Percentiles rank a stretch among this genome's conserved stretches.
Conservation (phyloP, 1,284 basidiomycete genomes). For the Rhodotorula sp. region DNA sequence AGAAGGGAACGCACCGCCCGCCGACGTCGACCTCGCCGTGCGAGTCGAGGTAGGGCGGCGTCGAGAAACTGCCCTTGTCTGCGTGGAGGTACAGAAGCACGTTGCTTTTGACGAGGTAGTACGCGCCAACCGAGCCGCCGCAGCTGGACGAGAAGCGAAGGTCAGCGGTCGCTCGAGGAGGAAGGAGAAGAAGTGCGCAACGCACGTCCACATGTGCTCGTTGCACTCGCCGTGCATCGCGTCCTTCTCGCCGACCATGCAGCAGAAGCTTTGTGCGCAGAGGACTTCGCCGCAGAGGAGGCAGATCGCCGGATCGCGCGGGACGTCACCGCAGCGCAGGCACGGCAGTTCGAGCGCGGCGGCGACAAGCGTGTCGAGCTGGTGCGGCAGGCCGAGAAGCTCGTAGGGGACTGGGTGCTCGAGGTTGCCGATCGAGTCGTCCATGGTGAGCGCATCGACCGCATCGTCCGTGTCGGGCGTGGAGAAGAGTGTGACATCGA, state of each 20-base stretch:
- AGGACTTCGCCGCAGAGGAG: conserved; percentile 84
- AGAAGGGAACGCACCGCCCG: conserved; percentile 68
- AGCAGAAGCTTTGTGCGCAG: conserved; percentile 93
- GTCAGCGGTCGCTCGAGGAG: conserved; percentile 6
- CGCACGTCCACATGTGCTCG: conserved; percentile 88
- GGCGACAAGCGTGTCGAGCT: conserved; percentile 80
- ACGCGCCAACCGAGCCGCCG: conserved; percentile 83
- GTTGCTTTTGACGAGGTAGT: conserved; percentile 90
- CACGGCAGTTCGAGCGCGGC: conserved; percentile 71
- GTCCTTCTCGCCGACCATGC: conserved; percentile 68
- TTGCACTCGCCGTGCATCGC: conserved; percentile 80
- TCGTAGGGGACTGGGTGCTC: conserved; percentile 87
- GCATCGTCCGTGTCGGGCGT: background rate
- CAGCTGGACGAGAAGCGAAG: conserved; percentile 61
- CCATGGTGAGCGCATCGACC: background rate
- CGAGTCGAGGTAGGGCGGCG: conserved; percentile 89
- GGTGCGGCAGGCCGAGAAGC: conserved; percentile 74
- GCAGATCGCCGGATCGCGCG: conserved; percentile 86
- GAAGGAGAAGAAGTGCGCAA: conserved; percentile 42
- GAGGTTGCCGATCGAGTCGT: conserved; percentile 49
- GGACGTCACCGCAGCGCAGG: conserved; percentile 73
- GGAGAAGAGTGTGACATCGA: background rate
- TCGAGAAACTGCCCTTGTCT: conserved; percentile 81
- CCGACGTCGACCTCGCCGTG: conserved; percentile 94
- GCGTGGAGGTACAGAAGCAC: conserved; percentile 89